These are phyloP conservation scores for Phenoliferia sp. DNA, from an alignment of 1,284 basidiomycete species.

Conservation along the genomic window DNA sequence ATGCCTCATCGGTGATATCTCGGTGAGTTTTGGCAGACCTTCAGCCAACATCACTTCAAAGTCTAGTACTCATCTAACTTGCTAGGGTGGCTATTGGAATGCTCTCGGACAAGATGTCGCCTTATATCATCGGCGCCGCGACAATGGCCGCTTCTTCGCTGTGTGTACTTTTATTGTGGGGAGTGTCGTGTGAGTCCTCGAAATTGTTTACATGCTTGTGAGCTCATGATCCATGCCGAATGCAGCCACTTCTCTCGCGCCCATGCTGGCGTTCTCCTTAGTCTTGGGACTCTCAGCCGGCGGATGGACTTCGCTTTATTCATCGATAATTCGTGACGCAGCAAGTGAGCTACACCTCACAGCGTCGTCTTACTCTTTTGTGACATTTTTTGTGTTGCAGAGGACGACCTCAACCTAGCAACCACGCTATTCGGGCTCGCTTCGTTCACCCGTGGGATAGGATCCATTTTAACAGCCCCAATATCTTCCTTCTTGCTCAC, in stretches of 20 bases:
- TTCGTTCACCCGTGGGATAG: constrained; percentile 45
- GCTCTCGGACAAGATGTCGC: constrained; percentile 44
- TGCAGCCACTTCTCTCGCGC: constrained; percentile 40
- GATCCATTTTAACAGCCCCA: constrained; percentile 48
- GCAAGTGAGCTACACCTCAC: not conserved
- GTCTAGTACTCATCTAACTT: not conserved
- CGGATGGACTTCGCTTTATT: constrained; percentile 45
- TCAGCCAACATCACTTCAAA: too few species aligned
- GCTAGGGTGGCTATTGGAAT: constrained; percentile 39
- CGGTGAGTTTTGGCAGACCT: constrained; percentile 17
- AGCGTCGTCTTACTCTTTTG: too few species aligned
- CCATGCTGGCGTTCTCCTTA: constrained; percentile 43
- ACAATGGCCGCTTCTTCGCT: constrained; percentile 40
- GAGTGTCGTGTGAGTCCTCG: constrained; percentile 35
- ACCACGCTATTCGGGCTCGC: constrained; percentile 46
- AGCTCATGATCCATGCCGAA: too few species aligned
- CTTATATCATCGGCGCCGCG: constrained; percentile 42
- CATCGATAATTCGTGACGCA: constrained; percentile 13
- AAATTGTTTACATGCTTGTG: not conserved
- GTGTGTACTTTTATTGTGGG: constrained; percentile 47
- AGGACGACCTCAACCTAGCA: constrained; percentile 43
- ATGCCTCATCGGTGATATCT: constrained; percentile 40
- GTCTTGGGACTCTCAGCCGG: constrained; percentile 44
- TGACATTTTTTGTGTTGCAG: too few species aligned
- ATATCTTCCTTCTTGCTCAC: constrained; percentile 43